phyloP scores from a whole-genome alignment of 768 basidiomycete species.

The Clitopilus hobsonii region DNA sequence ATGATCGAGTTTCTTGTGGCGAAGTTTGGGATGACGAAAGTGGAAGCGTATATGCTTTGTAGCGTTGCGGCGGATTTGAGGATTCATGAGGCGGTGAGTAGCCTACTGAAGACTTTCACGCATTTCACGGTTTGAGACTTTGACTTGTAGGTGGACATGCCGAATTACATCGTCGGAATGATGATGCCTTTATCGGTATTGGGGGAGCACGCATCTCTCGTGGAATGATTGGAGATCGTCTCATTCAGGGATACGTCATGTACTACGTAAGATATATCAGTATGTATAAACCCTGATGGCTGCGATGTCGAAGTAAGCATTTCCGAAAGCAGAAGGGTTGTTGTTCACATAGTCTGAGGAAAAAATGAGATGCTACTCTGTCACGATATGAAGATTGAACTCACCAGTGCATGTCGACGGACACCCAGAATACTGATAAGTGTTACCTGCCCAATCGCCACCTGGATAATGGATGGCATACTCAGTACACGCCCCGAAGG shows the following conservation, averaged over 20 bases:
- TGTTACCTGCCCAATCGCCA: slow-evolving; percentile 54
- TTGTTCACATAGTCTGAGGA: slow-evolving; percentile 50
- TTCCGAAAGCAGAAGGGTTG: slow-evolving; percentile 52
- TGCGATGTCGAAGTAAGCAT: slow-evolving; percentile 65
- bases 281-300: slow-evolving; percentile 37
- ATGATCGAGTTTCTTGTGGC: slow-evolving; percentile 52
- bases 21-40: slow-evolving; percentile 36
- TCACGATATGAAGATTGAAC: slow-evolving; percentile 12
- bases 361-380: neutral
- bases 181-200: slow-evolving; percentile 45
- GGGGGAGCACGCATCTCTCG: slow-evolving; percentile 4
- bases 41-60: slow-evolving; percentile 57
- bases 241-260: no score
- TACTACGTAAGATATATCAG: no score
- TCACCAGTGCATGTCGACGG: slow-evolving; percentile 47
- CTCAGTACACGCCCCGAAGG: neutral
- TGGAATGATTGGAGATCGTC: neutral
- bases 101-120: neutral
- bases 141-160: slow-evolving; percentile 52
- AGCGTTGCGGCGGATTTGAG: slow-evolving; percentile 55
- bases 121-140: neutral
- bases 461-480: slow-evolving; percentile 15
- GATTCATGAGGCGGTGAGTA: slow-evolving; percentile 57
- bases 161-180: slow-evolving; percentile 60
- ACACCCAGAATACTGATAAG: slow-evolving; percentile 43